phyloP scores from a whole-genome alignment of 495 filamentous ascomycete genomes.

The Elasticomyces elasticus region DNA sequence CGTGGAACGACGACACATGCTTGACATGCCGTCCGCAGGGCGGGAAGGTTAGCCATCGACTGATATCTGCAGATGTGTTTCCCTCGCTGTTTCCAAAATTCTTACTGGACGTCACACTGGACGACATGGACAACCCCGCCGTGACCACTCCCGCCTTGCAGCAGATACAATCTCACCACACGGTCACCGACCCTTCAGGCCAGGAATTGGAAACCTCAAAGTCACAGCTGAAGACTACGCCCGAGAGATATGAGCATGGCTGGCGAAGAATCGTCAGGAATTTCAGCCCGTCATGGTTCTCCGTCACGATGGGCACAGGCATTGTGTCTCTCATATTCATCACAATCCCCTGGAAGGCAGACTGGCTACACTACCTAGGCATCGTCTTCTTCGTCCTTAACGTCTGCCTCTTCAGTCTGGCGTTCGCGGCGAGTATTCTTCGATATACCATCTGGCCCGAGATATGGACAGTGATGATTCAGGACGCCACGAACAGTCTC shows the following conservation, averaged over 20 bases:
- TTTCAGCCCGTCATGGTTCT: constrained; percentile 32
- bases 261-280: constrained; percentile 31
- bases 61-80: neutral
- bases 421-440: constrained; percentile 39
- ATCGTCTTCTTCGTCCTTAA: constrained; percentile 31
- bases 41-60: neutral
- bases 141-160: constrained; percentile 15
- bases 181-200: constrained; percentile 9
- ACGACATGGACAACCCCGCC: constrained; percentile 21
- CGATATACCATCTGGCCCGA: constrained; percentile 52
- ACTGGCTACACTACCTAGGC: constrained; percentile 29
- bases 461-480: constrained; percentile 49
- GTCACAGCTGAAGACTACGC: neutral
- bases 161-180: neutral
- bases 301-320: constrained; percentile 33
- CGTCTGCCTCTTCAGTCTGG: constrained; percentile 37
- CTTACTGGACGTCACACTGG: neutral
- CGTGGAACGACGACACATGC: neutral
- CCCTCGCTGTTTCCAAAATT: neutral
- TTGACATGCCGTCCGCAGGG: no score
- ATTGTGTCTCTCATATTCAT: constrained; percentile 28
- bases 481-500: constrained; percentile 48
- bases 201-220: neutral
- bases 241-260: constrained; percentile 25
- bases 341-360: constrained; percentile 26